These are phyloP conservation scores for Dendrostoma leiphaemia DNA, from an alignment of 2,329 filamentous ascomycete genomes.

Conservation along the genomic window DNA sequence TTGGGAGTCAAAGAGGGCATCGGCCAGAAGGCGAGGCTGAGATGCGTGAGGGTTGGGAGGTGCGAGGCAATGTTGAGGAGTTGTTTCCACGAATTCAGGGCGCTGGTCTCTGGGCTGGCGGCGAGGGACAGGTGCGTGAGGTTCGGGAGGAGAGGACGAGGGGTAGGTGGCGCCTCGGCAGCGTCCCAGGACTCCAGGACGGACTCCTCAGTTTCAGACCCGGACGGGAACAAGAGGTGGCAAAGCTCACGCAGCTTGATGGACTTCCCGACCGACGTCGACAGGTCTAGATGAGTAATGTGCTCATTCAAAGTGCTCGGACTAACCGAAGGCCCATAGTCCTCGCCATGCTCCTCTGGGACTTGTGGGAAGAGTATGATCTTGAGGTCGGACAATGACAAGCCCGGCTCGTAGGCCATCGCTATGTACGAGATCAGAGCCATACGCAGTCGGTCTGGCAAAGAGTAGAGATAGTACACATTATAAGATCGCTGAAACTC, in stretches of 20 bases:
- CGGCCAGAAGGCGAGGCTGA: slow-evolving; percentile 63
- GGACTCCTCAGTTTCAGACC: slow-evolving; percentile 14
- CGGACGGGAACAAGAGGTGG: slow-evolving; percentile 48
- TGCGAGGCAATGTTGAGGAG: slow-evolving; percentile 53
- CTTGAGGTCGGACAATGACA: slow-evolving; percentile 50
- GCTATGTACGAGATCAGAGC: slow-evolving; percentile 52
- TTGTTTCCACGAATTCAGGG: slow-evolving; percentile 54
- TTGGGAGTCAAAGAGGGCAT: slow-evolving; percentile 57
- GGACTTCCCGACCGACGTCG: slow-evolving; percentile 48
- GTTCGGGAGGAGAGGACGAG: slow-evolving; percentile 48
- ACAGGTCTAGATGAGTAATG: slow-evolving; percentile 53
- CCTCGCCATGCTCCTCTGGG: slow-evolving; percentile 27
- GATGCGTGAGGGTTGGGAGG: slow-evolving; percentile 54
- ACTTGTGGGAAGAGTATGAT: slow-evolving; percentile 39
- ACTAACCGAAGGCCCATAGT: slow-evolving; percentile 20
- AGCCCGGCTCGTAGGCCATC: slow-evolving; percentile 40
- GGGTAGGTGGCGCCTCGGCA: slow-evolving; percentile 29
- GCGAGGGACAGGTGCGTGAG: slow-evolving; percentile 62
- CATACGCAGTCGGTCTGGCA: slow-evolving; percentile 53
- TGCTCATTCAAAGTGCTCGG: slow-evolving; percentile 39
- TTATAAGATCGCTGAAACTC: slow-evolving; percentile 53
- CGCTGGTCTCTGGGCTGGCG: slow-evolving; percentile 32
- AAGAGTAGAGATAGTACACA: slow-evolving; percentile 52
- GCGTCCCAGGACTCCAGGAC: slow-evolving; percentile 55
- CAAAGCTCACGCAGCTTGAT: slow-evolving; percentile 51